phyloP scores from a whole-genome alignment of 2,329 filamentous ascomycete genomes.

The Penicillium sp. region DNA sequence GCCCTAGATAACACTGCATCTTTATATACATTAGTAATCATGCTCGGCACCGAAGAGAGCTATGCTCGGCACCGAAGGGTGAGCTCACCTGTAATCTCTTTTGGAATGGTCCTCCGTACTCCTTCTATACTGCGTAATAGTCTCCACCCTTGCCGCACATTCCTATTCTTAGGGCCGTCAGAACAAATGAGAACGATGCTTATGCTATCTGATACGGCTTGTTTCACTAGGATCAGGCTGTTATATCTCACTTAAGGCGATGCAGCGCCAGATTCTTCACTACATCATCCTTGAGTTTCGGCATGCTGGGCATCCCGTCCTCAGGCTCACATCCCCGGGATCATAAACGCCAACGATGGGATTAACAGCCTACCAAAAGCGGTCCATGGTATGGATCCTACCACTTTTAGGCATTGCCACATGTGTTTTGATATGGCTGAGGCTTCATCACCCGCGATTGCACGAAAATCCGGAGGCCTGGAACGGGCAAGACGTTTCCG shows the following conservation, averaged over 20 bases:
- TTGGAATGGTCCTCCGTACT: too few relatives aligned
- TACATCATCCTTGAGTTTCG: neutral
- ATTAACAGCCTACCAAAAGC: neutral
- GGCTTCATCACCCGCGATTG: neutral
- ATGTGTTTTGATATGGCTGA: neutral
- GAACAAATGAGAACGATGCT: neutral
- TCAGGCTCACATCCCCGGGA: neutral
- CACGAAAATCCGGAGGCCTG: neutral
- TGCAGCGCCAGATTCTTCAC: neutral
- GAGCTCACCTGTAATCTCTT: too few relatives aligned
- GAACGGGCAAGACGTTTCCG: neutral
- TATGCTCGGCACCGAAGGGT: too few relatives aligned
- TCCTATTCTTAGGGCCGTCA: neutral
- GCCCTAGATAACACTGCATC: too few relatives aligned
- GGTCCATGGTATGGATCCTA: neutral
- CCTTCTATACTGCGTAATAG: neutral
- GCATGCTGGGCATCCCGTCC: neutral
- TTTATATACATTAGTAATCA: too few relatives aligned
- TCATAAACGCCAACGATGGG: neutral
- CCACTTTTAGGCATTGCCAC: neutral
- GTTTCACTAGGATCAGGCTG: neutral
- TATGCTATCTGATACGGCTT: neutral
- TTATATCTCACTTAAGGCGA: neutral
- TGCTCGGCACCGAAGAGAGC: too few relatives aligned
- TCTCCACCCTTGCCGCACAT: neutral